A percentile compares a stretch with the other conserved stretches of the same genome.
Conservation (phyloP, 257 asterid species). For the Rhazya stricta region DNA sequence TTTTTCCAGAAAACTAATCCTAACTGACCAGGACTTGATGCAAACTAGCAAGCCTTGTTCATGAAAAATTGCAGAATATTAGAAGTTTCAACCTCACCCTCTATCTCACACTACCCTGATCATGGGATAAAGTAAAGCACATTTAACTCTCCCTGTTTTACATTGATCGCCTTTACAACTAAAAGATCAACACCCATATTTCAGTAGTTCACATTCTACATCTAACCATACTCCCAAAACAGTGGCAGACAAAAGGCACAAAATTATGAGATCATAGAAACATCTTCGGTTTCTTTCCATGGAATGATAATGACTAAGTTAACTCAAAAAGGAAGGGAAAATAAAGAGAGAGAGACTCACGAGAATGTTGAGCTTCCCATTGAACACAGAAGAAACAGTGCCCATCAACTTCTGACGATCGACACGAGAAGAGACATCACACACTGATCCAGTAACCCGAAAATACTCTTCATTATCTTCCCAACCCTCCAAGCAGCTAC, state of each 20-base stretch:
- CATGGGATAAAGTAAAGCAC: neutral
- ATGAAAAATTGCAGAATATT: no score
- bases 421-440: conserved; percentile 45
- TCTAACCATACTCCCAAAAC: neutral
- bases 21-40: neutral
- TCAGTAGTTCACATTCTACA: neutral
- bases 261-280: neutral
- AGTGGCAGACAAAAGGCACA: neutral
- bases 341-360: conserved; percentile 28
- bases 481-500: conserved; percentile 48
- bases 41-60: neutral
- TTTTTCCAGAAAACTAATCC: neutral
- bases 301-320: neutral
- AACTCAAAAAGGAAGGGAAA: neutral
- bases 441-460: conserved; percentile 48
- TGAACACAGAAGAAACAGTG: conserved; percentile 32
- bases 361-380: conserved; percentile 58
- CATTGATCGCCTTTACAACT: neutral
- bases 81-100: neutral
- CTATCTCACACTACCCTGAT: neutral
- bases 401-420: conserved; percentile 44
- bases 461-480: conserved; percentile 35
- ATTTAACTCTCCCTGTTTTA: neutral
- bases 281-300: neutral
- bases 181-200: neutral